phyloP scores from a whole-genome alignment of 2,329 filamentous ascomycete species.

The Arthrobotrys sphaeroides region DNA sequence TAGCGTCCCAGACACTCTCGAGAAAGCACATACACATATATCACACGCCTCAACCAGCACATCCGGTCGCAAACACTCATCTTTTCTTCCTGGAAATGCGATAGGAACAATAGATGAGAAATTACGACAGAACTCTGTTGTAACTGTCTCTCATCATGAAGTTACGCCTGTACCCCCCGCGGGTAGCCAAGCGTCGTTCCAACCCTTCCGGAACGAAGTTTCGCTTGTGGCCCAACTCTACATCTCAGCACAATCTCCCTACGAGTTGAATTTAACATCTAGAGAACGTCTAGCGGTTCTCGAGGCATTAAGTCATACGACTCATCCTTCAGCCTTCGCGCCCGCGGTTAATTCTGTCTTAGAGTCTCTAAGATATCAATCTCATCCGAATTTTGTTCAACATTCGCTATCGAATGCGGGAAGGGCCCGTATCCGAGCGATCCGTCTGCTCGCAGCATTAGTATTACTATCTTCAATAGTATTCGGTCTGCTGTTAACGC shows the following conservation, averaged over 20 bases:
- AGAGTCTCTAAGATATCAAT: conserved; percentile 50
- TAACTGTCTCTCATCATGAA: conserved; percentile 52
- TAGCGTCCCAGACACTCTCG: conserved; percentile 36
- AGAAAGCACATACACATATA: conserved; percentile 45
- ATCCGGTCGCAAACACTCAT: conserved; percentile 38
- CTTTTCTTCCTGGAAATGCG: conserved; percentile 34
- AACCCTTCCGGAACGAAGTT: conserved; percentile 51
- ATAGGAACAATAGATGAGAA: conserved; percentile 48
- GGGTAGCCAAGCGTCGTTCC: conserved; percentile 42
- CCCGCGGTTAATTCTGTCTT: conserved; percentile 47
- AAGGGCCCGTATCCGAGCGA: conserved; percentile 37
- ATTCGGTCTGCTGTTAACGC: conserved; percentile 39
- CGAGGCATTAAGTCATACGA: conserved; percentile 49
- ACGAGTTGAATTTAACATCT: conserved; percentile 49
- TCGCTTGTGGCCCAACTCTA: conserved; percentile 45
- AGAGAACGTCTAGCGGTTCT: conserved; percentile 46
- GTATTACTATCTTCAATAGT: conserved; percentile 44
- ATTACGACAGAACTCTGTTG: conserved; percentile 36
- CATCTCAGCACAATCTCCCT: conserved; percentile 49
- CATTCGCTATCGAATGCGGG: conserved; percentile 48
- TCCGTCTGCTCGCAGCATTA: conserved; percentile 33
- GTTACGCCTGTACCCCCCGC: conserved; percentile 37
- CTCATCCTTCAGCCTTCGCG: conserved; percentile 42
- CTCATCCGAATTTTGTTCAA: conserved; percentile 53
- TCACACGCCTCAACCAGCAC: conserved; percentile 40